A percentile compares a stretch with the other conserved stretches of the same genome.
Evolutionary conservation across 768 basidiomycete species (phyloP).

Genomic region (Naganishia vishniacii): DNA sequence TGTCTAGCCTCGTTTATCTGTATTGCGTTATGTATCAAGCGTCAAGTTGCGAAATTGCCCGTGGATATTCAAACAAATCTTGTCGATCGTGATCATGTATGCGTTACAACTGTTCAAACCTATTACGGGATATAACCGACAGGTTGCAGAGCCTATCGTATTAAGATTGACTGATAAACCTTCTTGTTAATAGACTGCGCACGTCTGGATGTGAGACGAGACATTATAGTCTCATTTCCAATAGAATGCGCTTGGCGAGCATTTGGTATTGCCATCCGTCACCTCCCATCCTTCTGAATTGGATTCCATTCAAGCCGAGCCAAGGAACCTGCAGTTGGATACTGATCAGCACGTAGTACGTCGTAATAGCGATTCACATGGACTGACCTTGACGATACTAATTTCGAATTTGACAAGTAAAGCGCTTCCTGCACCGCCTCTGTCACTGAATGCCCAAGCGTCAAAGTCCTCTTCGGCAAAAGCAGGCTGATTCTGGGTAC

Average conservation of each 20-base stretch:
- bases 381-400: conserved; percentile 84
- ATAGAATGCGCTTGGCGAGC: conserved; percentile 56
- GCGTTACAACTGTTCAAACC: no score
- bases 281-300: conserved; percentile 82
- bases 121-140: no score
- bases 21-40: no score
- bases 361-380: not conserved
- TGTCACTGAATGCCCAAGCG: conserved; percentile 45
- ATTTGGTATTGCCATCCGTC: conserved; percentile 98
- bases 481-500: not conserved
- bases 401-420: conserved; percentile 93
- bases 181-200: not conserved
- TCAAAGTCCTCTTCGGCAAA: conserved; percentile 44
- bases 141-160: not conserved
- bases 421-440: conserved; percentile 58
- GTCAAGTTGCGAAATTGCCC: no score
- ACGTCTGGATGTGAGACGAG: not conserved
- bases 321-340: conserved; percentile 65
- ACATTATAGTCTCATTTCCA: conserved; percentile 41
- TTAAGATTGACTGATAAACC: not conserved
- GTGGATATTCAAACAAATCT: no score
- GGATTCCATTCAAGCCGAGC: conserved; percentile 88
- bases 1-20: no score
- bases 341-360: not conserved
- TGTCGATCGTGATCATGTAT: no score